These are phyloP conservation scores for Eucalyptus sideroxylon DNA, from an alignment of 345 rosid species.

Conservation along the genomic window DNA sequence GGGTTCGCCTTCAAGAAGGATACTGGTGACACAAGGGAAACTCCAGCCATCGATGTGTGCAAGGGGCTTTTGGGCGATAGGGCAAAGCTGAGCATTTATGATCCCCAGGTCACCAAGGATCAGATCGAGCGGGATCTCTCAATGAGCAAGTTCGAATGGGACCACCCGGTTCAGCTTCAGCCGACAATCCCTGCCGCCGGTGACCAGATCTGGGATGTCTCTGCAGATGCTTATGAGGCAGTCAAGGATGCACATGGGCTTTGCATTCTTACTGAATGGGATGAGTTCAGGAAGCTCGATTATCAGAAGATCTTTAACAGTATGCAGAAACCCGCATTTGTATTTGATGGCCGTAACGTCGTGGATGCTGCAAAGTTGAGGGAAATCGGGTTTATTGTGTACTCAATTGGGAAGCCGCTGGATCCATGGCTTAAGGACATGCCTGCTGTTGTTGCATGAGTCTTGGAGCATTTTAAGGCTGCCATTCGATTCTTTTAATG, in stretches of 20 bases:
- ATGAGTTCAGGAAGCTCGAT: slow-evolving; percentile 68
- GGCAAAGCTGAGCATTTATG: slow-evolving; percentile 62
- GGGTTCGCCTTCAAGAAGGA: slow-evolving; percentile 92
- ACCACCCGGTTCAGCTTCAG: slow-evolving; percentile 75
- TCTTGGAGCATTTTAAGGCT: background rate
- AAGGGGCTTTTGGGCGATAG: slow-evolving; percentile 65
- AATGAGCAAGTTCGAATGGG: slow-evolving; percentile 75
- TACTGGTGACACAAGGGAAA: slow-evolving; percentile 78
- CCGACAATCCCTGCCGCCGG: slow-evolving; percentile 40
- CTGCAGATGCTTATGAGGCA: slow-evolving; percentile 66
- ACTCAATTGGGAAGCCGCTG: slow-evolving; percentile 25
- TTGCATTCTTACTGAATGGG: slow-evolving; percentile 84
- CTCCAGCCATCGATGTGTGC: slow-evolving; percentile 78
- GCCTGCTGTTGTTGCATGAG: slow-evolving; percentile 4
- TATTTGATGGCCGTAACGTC: slow-evolving; percentile 68
- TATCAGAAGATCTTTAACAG: slow-evolving; percentile 50
- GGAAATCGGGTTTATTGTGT: slow-evolving; percentile 72
- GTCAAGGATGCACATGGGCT: slow-evolving; percentile 61
- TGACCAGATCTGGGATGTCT: slow-evolving; percentile 44
- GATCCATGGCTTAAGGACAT: slow-evolving; percentile 20
- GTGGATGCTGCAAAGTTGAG: slow-evolving; percentile 43
- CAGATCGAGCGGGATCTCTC: slow-evolving; percentile 62
- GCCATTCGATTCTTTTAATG: background rate
- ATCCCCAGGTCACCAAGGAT: slow-evolving; percentile 67
- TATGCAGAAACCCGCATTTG: slow-evolving; percentile 79